Evolutionary conservation across 139 green algal species (phyloP).

Genomic region (Yamagishiella unicocca): DNA sequence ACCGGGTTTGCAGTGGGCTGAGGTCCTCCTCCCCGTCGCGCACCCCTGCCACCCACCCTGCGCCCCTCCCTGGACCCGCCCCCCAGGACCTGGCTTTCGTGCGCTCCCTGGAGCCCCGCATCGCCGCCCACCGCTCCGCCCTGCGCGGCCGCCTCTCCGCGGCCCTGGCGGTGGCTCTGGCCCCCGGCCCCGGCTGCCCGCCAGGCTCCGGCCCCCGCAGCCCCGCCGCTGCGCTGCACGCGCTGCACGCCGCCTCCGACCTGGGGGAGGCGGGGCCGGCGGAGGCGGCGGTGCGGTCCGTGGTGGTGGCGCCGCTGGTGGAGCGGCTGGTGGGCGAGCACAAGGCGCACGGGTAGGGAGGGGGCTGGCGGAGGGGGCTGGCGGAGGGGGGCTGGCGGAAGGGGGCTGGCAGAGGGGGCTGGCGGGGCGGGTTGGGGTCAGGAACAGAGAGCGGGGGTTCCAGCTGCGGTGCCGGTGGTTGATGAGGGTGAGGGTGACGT

Average conservation of each 20-base stretch:
- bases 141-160: constrained; percentile 67
- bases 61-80: neutral
- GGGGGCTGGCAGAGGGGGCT: neutral
- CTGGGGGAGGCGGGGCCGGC: constrained; percentile 69
- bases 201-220: neutral
- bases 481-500: no score
- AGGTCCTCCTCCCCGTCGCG: neutral
- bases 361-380: neutral
- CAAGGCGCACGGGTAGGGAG: constrained; percentile 46
- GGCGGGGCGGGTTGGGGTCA: no score
- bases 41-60: neutral
- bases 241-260: constrained; percentile 86
- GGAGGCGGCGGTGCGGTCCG: constrained; percentile 74
- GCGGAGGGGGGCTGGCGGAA: no score
- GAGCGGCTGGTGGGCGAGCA: constrained; percentile 49
- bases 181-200: neutral
- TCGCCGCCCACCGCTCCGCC: constrained; percentile 58
- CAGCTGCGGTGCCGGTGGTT: no score
- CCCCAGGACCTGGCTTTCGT: constrained; percentile 85
- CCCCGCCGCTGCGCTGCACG: constrained; percentile 65
- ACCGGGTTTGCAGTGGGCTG: no score
- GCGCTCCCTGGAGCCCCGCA: constrained; percentile 74
- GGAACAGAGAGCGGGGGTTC: no score
- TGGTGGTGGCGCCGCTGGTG: constrained; percentile 81
- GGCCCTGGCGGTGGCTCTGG: constrained; percentile 69